Evolutionary conservation across 2,329 filamentous ascomycete genomes (phyloP).

Genomic region (Echinosphaeria canescens): DNA sequence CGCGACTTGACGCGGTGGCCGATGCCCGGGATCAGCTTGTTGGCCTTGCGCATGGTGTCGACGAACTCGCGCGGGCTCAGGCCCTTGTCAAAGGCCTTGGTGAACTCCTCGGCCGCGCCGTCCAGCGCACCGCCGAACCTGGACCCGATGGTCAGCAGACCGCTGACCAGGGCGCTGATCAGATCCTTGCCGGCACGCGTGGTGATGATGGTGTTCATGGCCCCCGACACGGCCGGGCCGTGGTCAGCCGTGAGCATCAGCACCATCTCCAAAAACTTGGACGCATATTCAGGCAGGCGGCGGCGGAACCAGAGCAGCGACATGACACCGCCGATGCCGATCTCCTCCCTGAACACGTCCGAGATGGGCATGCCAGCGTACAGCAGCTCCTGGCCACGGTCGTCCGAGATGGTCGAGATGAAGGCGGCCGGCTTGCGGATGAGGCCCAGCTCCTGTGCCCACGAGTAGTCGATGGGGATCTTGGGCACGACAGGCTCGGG

Average conservation of each 20-base stretch:
- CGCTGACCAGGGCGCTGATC: slow-evolving; percentile 84
- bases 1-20: slow-evolving; percentile 98
- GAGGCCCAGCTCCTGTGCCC: slow-evolving; percentile 97
- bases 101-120: slow-evolving; percentile 95
- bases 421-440: slow-evolving; percentile 99
- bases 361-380: slow-evolving; percentile 99
- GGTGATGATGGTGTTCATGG: slow-evolving; percentile 99
- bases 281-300: slow-evolving; percentile 84
- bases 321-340: slow-evolving; percentile 99
- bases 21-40: slow-evolving; percentile 99
- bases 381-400: slow-evolving; percentile 96
- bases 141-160: slow-evolving; percentile 95
- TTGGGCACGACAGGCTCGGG: slow-evolving; percentile 87
- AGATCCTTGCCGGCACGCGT: slow-evolving; percentile 98
- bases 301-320: slow-evolving; percentile 98
- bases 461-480: slow-evolving; percentile 99
- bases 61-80: slow-evolving; percentile 97
- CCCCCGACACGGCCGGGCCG: slow-evolving; percentile 95
- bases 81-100: slow-evolving; percentile 93
- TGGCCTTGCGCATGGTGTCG: slow-evolving; percentile 97
- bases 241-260: slow-evolving; percentile 99
- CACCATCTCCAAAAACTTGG: slow-evolving; percentile 99
- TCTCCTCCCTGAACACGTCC: slow-evolving; percentile 98
- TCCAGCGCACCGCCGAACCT: slow-evolving; percentile 97
- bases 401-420: slow-evolving; percentile 98